These are phyloP conservation scores for Ganoderma lingzhi DNA, from an alignment of 1,284 basidiomycete species.

Conservation along the genomic window DNA sequence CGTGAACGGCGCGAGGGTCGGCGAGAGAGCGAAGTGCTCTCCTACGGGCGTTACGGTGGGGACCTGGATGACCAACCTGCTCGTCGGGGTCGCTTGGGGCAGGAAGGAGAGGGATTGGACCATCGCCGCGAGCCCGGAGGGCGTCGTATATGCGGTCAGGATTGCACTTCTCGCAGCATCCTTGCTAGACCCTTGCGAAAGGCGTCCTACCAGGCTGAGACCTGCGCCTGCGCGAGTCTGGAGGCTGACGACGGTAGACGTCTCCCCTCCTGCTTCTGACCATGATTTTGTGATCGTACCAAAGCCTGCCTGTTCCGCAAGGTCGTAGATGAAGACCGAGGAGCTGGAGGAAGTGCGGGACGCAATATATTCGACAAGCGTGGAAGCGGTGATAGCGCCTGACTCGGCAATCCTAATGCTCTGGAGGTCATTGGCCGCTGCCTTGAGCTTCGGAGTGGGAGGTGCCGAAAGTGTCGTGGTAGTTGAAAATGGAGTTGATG, in stretches of 20 bases:
- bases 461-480: slow-evolving; percentile 44
- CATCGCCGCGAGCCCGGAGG: slow-evolving; percentile 81
- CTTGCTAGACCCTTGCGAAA: slow-evolving; percentile 80
- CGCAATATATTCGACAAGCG: slow-evolving; percentile 71
- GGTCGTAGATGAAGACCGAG: slow-evolving; percentile 80
- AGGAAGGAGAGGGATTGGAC: slow-evolving; percentile 73
- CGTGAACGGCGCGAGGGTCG: slow-evolving; percentile 75
- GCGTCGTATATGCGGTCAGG: slow-evolving; percentile 81
- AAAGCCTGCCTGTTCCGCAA: slow-evolving; percentile 83
- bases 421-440: slow-evolving; percentile 29
- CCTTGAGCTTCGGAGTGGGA: slow-evolving; percentile 41
- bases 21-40: slow-evolving; percentile 73
- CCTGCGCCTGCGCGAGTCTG: slow-evolving; percentile 93
- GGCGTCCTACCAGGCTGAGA: slow-evolving; percentile 81
- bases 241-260: slow-evolving; percentile 70
- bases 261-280: slow-evolving; percentile 46
- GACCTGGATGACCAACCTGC: slow-evolving; percentile 81
- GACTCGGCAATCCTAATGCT: slow-evolving; percentile 38
- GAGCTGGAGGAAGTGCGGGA: slow-evolving; percentile 64
- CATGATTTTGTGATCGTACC: slow-evolving; percentile 74
- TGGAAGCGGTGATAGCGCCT: slow-evolving; percentile 58
- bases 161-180: slow-evolving; percentile 64
- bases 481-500: slow-evolving; percentile 43
- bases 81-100: slow-evolving; percentile 64
- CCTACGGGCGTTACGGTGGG: slow-evolving; percentile 73